A percentile compares a stretch with the other conserved stretches of the same genome.
Conservation (phyloP, 768 basidiomycete species). For the Arthromyces matolae region DNA sequence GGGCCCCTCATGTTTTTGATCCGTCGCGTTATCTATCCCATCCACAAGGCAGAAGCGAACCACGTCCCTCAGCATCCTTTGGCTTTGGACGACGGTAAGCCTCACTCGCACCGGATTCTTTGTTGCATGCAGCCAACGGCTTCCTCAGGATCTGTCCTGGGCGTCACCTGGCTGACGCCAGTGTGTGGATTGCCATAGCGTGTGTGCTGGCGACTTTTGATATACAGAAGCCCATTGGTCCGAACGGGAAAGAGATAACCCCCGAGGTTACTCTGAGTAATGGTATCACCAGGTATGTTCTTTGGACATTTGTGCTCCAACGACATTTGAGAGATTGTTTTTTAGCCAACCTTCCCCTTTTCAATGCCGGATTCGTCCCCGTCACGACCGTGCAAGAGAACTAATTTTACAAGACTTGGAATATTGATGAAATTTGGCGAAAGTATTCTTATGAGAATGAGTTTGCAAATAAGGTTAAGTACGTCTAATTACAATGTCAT, state of each 20-base stretch:
- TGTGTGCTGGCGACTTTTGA: constrained; percentile 25
- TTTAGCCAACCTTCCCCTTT: no score
- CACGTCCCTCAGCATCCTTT: constrained; percentile 10
- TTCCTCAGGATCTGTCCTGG: constrained; percentile 35
- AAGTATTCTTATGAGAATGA: no score
- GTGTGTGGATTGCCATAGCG: constrained; percentile 25
- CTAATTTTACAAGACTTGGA: no score
- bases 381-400: no score
- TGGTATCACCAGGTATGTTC: no score
- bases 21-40: constrained; percentile 38
- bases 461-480: no score
- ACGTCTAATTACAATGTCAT: no score
- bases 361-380: no score
- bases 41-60: constrained; percentile 10
- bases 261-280: constrained; percentile 22
- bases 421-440: no score
- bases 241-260: constrained; percentile 30
- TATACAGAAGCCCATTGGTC: constrained; percentile 31
- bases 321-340: no score
- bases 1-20: constrained; percentile 34
- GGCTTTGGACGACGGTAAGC: constrained; percentile 23
- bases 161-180: constrained; percentile 36
- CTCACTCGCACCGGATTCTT: neutral
- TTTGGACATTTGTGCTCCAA: no score
- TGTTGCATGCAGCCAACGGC: neutral